These are phyloP conservation scores for Talaromyces thailandensis DNA, from an alignment of 495 filamentous ascomycete genomes.

Conservation along the genomic window DNA sequence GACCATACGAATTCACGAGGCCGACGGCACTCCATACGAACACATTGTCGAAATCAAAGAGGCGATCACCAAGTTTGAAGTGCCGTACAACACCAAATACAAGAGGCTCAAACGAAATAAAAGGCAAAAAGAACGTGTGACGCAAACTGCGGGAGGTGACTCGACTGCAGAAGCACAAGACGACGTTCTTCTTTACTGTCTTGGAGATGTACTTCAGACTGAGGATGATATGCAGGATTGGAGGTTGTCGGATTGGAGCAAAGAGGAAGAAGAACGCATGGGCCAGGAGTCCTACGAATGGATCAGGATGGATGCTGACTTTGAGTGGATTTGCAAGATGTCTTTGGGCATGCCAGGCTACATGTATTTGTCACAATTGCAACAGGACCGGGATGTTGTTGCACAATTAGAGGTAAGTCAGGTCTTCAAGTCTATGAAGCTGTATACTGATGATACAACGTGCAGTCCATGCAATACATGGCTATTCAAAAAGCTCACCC, in stretches of 20 bases:
- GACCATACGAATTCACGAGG: constrained; percentile 97
- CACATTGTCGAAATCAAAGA: constrained; percentile 95
- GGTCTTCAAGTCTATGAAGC: neutral
- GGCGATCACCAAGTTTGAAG: constrained; percentile 70
- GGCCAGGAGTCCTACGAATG: constrained; percentile 95
- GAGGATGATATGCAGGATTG: constrained; percentile 76
- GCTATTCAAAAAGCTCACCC: constrained; percentile 51
- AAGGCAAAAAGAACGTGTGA: constrained; percentile 69
- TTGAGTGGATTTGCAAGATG: constrained; percentile 89
- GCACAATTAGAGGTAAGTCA: constrained; percentile 73
- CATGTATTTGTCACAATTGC: constrained; percentile 95
- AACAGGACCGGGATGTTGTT: constrained; percentile 94
- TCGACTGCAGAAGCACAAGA: constrained; percentile 59
- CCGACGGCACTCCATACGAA: constrained; percentile 96
- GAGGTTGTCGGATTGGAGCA: constrained; percentile 79
- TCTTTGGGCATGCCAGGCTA: constrained; percentile 76
- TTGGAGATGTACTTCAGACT: constrained; percentile 82
- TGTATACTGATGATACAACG: constrained; percentile 10
- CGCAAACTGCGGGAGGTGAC: constrained; percentile 54
- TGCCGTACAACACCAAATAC: constrained; percentile 99
- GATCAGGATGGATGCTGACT: constrained; percentile 96
- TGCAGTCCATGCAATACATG: constrained; percentile 53
- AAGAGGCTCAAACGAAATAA: constrained; percentile 91
- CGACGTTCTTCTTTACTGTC: constrained; percentile 80
- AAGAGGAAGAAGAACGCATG: constrained; percentile 81